Base-by-base conservation (phyloP, 1,284 basidiomycete genomes). In the Microbotryomycetes sp. region DNA sequence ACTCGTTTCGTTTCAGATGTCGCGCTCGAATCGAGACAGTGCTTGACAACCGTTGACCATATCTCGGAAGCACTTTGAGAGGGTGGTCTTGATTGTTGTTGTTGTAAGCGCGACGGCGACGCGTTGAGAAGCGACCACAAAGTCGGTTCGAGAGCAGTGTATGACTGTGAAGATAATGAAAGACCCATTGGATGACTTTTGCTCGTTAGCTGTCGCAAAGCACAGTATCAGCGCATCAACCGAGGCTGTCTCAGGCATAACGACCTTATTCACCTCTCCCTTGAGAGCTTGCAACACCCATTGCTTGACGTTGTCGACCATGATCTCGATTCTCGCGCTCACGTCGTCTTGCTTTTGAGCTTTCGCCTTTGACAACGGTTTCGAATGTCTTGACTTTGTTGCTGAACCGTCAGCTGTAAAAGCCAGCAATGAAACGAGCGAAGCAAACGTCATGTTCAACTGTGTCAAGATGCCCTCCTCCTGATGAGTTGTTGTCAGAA, bases 111-210 rank as follows among this genome's bases (percentile, higher is more conserved):
- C 56, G 31, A 65, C 58, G 72, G 73, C 0, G 74, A 70, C 52
- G 77, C 80, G 70, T 82, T 85, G 54, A 92, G 73, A 50, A 96
- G 77, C 27, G 85, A 82, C 89, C 90, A 94, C 49, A 94, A 80
- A 2, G 89, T 87, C 49, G 65, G 62, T 27, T 59, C 55, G 18
- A 67, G 56, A 2, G 55, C 54, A 6, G 76, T 71, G 75, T 91
- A 94, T 15, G 83, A 79, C n/a, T 79, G 72, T 0, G 83, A 76
- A 13, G 82, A 80, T 53, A 92, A 76, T 0, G 75, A 61, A 16
- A 78, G 82, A 63, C 71, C 78, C 73, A 74, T 76, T 71, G 69
- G 80, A 69, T 70, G 78, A 76, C 60, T 69, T 47, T 71, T 67
- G 26, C 63, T 64, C n/a, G 64, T 67, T 24, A 63, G 48, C 60